Conservation (phyloP, 2,329 filamentous ascomycete genomes). For the Fusarium newnesense region DNA sequence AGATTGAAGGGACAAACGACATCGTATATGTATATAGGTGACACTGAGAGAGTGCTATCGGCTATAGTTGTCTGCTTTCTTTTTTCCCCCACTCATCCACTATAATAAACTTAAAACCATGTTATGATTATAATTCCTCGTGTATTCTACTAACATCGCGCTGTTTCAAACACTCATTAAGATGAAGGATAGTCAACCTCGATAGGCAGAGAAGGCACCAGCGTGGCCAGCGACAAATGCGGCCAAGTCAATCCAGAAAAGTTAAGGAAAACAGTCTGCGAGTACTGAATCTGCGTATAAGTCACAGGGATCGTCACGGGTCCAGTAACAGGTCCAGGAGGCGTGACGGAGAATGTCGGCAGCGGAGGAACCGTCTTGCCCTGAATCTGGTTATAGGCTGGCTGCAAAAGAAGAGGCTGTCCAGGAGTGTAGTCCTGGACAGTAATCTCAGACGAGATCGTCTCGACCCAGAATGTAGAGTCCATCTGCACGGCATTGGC, state of each 20-base stretch:
- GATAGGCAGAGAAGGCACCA: conserved; percentile 1
- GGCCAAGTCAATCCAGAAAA: conserved; percentile 3
- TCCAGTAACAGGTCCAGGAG: not conserved
- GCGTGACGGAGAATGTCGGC: conserved; percentile 1
- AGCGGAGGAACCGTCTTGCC: not conserved
- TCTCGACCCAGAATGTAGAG: conserved; percentile 6
- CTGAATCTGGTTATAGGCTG: not conserved
- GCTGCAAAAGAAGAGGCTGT: not conserved
- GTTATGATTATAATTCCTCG: accelerated
- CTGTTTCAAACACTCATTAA: not conserved
- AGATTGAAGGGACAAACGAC: accelerated
- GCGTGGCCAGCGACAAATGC: conserved; percentile 5
- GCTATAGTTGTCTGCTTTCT: accelerated
- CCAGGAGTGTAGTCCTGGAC: not conserved
- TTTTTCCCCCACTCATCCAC: accelerated
- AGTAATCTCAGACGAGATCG: not conserved
- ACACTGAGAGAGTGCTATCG: not conserved
- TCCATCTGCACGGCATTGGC: conserved; percentile 3
- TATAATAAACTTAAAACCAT: accelerated
- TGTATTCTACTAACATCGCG: not conserved
- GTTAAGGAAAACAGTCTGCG: conserved; percentile 1
- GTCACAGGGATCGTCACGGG: not conserved
- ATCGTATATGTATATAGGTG: not conserved
- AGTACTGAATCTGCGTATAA: conserved; percentile 16
- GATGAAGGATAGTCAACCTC: not conserved